Evolutionary conservation across 2,329 filamentous ascomycete species (phyloP), one percentile per base, ranked within the genome.

Genomic region (Sporothrix phasma): DNA sequence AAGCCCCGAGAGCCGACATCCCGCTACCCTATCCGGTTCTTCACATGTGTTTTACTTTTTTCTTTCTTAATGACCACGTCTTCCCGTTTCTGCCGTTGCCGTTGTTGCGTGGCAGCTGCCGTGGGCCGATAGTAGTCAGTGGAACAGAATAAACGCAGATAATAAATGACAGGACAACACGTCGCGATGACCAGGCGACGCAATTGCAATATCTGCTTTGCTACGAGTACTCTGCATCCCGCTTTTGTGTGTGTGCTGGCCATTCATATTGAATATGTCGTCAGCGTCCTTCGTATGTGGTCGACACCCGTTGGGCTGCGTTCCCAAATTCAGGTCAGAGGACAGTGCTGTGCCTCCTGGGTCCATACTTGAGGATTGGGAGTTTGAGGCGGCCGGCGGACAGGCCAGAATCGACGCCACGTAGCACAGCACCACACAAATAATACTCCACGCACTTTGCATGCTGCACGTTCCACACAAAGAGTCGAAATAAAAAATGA

Each of bases 371-470:
- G n/a, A n/a, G n/a, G n/a, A 29, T 37, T 41, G 26, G 11, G 53
- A 5, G 53, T 39, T 49, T 3, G 51, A 64, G 56, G 53, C 58
- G 62, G 61, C 34, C 58, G 26, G 56, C 29, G 53, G 67, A 66
- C 62, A 56, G 64, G 66, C 46, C 49, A 39, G 19, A 53, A 61
- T 63, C 47, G 39, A 62, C 65, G 67, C 67, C 67, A 68, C 67
- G 67, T 68, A 68, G 65, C 67, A 64, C 60, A 66, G 58, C 51
- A 63, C 63, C 45, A 56, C 49, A 19, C 29, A 34, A n/a, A 5
- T 37, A 5, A 13, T n/a, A 39, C 19, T 39, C 43, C 43, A 39
- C n/a, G n/a, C 45, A 22, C 8, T 5, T 31, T 39, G 24, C 37
- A n/a, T 22, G 11, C 29, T 58, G 22, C 41, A 47, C 26, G 13